Conservation (phyloP, 176 grass and related monocot genomes). For the Oryza rufipogon region DNA sequence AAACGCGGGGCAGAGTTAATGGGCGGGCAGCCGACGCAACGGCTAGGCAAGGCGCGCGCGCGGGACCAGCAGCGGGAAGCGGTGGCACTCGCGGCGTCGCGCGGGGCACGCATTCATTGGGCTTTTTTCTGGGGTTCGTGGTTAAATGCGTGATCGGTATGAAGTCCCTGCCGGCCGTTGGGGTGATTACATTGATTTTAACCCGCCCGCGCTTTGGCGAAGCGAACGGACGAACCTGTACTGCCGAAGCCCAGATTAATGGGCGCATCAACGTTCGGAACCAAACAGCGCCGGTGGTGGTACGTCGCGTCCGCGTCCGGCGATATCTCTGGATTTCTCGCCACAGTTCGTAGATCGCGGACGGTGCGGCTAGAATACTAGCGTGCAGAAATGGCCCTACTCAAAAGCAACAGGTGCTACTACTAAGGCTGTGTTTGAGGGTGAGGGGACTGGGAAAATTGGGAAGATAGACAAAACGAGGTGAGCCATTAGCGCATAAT, state of each 20-base stretch:
- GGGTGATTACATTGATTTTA: not conserved
- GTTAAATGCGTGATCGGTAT: conserved; percentile 35
- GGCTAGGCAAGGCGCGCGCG: conserved; percentile 37
- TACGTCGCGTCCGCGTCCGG: not conserved
- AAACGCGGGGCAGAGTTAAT: not conserved
- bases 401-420: conserved; percentile 4
- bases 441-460: too few species aligned
- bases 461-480: too few species aligned
- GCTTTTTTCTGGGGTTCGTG: not conserved
- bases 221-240: not conserved
- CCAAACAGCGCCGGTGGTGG: not conserved
- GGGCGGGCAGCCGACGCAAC: conserved; percentile 23
- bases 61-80: not conserved
- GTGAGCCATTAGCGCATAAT: too few species aligned
- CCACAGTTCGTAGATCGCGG: not conserved
- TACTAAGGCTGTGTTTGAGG: not conserved
- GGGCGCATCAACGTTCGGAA: not conserved
- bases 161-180: not conserved
- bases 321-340: not conserved
- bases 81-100: not conserved
- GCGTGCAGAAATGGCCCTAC: not conserved
- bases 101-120: not conserved
- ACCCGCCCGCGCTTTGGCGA: not conserved
- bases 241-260: not conserved
- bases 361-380: not conserved